Base-by-base conservation (phyloP, 2,329 filamentous ascomycete species). In the Arthrocladium fulminans region DNA sequence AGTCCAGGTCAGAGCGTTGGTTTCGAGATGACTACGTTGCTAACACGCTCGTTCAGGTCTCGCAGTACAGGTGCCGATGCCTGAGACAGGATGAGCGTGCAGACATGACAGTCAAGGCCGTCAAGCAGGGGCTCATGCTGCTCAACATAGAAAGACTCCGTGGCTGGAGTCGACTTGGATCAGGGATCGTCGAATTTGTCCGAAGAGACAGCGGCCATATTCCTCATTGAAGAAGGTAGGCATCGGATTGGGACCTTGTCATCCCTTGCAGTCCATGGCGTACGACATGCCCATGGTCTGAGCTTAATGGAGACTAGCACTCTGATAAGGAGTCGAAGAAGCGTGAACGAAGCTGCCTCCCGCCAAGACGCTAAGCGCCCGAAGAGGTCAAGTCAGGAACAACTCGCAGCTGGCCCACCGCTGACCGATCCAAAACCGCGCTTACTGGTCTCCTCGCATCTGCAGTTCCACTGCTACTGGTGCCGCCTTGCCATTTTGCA, bases 291-390 rank as follows among this genome's bases (percentile, higher is more conserved):
- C n/a, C 17, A 40, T 19, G 25, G 10, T 30, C 32, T 15, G 15
- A 38, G 39, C 22, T 47, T n/a, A 23, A 13, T 15, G 12, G 13
- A 30, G 22, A 9, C 34, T 47, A 47, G 15, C 23, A 17, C 22
- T 24, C 22, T n/a, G 35, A 47, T 47, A 38, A 47, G 44, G 44
- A 47, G 44, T 47, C 17, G 44, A 42, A 24, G 44, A n/a, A 25
- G 44, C 5, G 42, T 22, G 42, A n/a, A 35, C 29, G 42, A 45
- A 29, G 39, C 9, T 27, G 20, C 19, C 12, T 47, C 22, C 29
- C 34, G 12, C 10, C 13, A n/a, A 35, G 7, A 29, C 41, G 29
- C 42, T 35, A 45, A 35, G 22, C 5, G 9, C 19, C 19, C 17
- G 20, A 35, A 24, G 20, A 46, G 43, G 10, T 10, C 43, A 35